A percentile compares a stretch with the other conserved stretches of the same genome.
Evolutionary conservation across 805 yeast species (phyloP).

Genomic region (Sugiyamaella mastotermitis): DNA sequence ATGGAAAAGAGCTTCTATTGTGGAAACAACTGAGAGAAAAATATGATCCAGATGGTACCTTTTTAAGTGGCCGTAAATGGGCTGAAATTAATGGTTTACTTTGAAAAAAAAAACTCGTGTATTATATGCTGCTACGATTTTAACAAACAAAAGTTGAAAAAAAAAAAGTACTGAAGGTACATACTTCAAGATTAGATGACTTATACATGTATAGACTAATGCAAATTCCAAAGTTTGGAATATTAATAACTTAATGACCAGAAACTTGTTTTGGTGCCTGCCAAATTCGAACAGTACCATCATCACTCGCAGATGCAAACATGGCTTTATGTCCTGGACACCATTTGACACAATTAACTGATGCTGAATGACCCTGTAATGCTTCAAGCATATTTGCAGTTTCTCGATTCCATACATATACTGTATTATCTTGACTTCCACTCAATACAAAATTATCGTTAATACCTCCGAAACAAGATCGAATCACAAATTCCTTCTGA

Average conservation of each 20-base stretch:
- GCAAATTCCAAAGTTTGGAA: too few species aligned
- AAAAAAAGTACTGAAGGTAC: too few species aligned
- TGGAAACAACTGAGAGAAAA: slow-evolving; percentile 60
- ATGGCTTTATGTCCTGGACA: slow-evolving; percentile 40
- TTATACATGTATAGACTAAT: too few species aligned
- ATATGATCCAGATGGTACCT: slow-evolving; percentile 78
- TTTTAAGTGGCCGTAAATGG: slow-evolving; percentile 76
- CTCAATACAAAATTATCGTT: slow-evolving; percentile 66
- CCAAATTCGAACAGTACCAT: slow-evolving; percentile 54
- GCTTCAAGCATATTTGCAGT: slow-evolving; percentile 61
- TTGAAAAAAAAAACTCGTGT: too few species aligned
- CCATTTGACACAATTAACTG: slow-evolving; percentile 80
- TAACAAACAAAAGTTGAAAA: slow-evolving; percentile 1
- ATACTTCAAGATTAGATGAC: too few species aligned
- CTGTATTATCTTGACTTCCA: slow-evolving; percentile 77
- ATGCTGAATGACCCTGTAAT: slow-evolving; percentile 55
- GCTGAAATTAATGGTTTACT: slow-evolving; percentile 62
- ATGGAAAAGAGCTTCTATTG: slow-evolving; percentile 57
- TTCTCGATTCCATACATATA: slow-evolving; percentile 72
- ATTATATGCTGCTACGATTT: too few species aligned
- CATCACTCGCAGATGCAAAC: slow-evolving; percentile 87
- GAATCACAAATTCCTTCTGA: slow-evolving; percentile 62
- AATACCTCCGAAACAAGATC: slow-evolving; percentile 72
- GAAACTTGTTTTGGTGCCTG: slow-evolving; percentile 16
- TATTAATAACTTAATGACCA: too few species aligned